Conservation (phyloP, 2,329 filamentous ascomycete species). For the Stemphylium lycopersici region DNA sequence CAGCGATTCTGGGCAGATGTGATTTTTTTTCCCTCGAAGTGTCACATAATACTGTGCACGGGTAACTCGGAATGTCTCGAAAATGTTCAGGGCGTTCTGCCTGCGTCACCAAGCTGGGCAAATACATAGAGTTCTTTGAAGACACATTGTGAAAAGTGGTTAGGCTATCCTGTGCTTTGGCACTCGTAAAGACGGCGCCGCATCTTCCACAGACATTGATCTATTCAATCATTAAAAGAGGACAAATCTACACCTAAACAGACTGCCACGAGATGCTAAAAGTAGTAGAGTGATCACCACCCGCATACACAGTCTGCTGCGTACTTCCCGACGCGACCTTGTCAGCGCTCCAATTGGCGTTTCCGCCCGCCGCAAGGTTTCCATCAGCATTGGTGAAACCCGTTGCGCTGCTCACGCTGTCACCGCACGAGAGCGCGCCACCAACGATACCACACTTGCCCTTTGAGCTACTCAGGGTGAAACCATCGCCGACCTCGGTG, state of each 20-base stretch:
- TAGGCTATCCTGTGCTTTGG: no score
- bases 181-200: no score
- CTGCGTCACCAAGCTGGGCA: no score
- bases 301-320: constrained; percentile 54
- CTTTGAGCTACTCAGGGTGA: constrained; percentile 43
- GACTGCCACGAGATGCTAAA: constrained; percentile 50
- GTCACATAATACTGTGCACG: no score
- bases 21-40: no score
- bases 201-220: no score
- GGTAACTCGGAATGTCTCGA: no score
- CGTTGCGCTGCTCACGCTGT: constrained; percentile 51
- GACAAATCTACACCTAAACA: background rate
- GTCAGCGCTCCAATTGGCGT: constrained; percentile 53
- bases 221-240: no score
- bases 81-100: no score
- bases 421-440: constrained; percentile 62
- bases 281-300: constrained; percentile 37
- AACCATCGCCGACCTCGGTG: constrained; percentile 42
- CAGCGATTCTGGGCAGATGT: no score
- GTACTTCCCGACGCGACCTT: constrained; percentile 50
- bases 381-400: constrained; percentile 49
- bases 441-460: constrained; percentile 61
- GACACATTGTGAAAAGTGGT: no score
- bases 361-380: constrained; percentile 48
- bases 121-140: no score